phyloP scores from a whole-genome alignment of 2,329 filamentous ascomycete species.

The Penicillium sp. region DNA sequence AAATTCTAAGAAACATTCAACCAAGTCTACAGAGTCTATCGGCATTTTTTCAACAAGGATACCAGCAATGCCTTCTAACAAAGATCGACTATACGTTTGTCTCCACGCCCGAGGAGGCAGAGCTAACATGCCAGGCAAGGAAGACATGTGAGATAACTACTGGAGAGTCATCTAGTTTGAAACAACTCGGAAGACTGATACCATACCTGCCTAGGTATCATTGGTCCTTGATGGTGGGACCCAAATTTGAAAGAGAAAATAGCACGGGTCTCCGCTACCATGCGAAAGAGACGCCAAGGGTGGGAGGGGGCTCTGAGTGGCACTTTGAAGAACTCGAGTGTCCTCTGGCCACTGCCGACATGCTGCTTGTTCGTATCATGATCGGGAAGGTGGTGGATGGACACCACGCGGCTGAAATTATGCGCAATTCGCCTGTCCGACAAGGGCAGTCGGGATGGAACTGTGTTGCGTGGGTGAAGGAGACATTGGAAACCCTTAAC shows the following conservation, averaged over 20 bases:
- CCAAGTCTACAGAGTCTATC: too few species aligned
- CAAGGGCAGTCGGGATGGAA: conserved; percentile 41
- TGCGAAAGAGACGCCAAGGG: conserved; percentile 30
- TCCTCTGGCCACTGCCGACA: conserved; percentile 22
- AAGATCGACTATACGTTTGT: conserved; percentile 34
- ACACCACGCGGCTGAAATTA: conserved; percentile 27
- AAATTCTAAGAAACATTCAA: too few species aligned
- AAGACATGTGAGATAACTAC: conserved; percentile 27
- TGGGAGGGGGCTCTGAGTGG: conserved; percentile 23
- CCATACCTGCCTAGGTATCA: conserved; percentile 32
- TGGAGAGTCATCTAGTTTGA: background rate
- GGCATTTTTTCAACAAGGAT: too few species aligned
- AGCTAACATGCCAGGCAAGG: conserved; percentile 25
- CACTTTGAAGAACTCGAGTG: conserved; percentile 29
- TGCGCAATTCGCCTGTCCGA: conserved; percentile 34
- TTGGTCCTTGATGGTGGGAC: conserved; percentile 42
- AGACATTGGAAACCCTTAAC: conserved; percentile 37
- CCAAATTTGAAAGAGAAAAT: conserved; percentile 32
- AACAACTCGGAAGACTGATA: background rate
- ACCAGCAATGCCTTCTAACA: conserved; percentile 27
- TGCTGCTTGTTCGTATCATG: conserved; percentile 34
- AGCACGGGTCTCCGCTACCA: conserved; percentile 32
- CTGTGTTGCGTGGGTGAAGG: conserved; percentile 46
- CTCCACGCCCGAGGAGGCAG: conserved; percentile 28
- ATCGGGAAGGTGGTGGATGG: conserved; percentile 36